Base-by-base conservation (phyloP, 306 rosid species). In the Ziziphus jujuba region DNA sequence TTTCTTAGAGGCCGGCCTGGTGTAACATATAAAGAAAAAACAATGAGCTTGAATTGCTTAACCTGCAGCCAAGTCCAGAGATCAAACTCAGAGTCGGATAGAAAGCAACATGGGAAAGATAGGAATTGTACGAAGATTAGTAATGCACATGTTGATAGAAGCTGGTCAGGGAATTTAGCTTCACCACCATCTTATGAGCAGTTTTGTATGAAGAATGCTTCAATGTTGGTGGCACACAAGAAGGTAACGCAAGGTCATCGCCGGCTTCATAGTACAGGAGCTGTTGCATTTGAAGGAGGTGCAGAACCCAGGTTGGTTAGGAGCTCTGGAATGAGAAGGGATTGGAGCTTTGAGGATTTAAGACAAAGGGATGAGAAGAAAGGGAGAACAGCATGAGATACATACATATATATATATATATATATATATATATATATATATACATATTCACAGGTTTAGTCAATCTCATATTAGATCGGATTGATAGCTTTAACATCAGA, bases 241-340 rank as follows among this genome's bases (percentile, higher is more conserved):
- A 61, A 43, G 65, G 51, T 5, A 3, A 59, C 35, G 36, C 43
- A 59, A 67, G 58, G 79, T n/a, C 86, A 80, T 61, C 86, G 82
- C 14, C 79, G 90, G 10, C 11, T 17, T 5, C 62, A 59, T 5
- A 84, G 81, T 7, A 16, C 69, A 0, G 79, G 83, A 5, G 50
- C 25, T 9, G 58, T 60, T 9, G 73, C 71, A 3, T 82, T 31
- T 40, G 76, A 82, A 0, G 81, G 79, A 23, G 0, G 51, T 25
- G 34, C 49, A 0, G 91, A 73, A 24, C 97, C 96, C 0, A 80
- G 71, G 69, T 60, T 93, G 83, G 61, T 78, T 15, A 63, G 97
- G 67, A 80, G 99, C 79, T 72, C 82, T 7, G 99, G 95, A 21
- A 82, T 88, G 91, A 86, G 99, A 76, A 81, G 97, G 85, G 87